Evolutionary conservation across 2,329 filamentous ascomycete genomes (phyloP), one percentile per base, ranked within the genome.

Genomic region (Achaetomium macrosporum): DNA sequence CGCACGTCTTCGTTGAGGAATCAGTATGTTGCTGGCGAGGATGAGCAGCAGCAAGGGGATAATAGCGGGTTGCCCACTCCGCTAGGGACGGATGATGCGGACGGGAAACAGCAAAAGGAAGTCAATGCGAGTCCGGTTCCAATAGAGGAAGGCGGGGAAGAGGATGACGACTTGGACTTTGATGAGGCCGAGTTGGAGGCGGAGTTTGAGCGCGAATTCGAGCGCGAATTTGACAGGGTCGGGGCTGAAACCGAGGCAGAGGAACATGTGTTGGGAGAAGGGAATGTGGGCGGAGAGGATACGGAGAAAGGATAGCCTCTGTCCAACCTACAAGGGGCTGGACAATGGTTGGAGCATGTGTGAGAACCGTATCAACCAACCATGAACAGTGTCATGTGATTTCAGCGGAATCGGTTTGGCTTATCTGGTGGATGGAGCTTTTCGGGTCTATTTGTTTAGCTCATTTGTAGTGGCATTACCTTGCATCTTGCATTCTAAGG

Each of bases 131-230:
- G 35, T 16, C 15, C 35, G 10, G 11, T 15, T 9, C 11, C 33
- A 11, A 73, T 73, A 8, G 73, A 73, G 19, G 70, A 69, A 19
- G 73, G 72, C 1, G 56, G 56, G 7, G 53, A 56, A 9, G 48
- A 51, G n/a, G 48, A 46, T 13, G 51, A 53, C 13, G 51, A 56
- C 13, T 67, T 69, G 16, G 47, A 52, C 0, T 53, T 55, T 17
- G 74, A 76, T 42, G 77, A 79, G 10, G 77, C 78, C 50, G 75
- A 84, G 60, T 67, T 85, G 46, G 84, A 84, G 66, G 78, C 80
- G 36, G 82, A 84, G 61, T 73, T 87, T 64, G 70, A 83, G 62
- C 81, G 81, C 1, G 82, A 80, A 58, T 70, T 84, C 58, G 79
- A 82, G 60, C 67, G 66, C 3, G 68, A 70, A 45, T 71, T 65